Evolutionary conservation across 257 asterid species (phyloP).

Genomic region (Capsicum rhomboideum): DNA sequence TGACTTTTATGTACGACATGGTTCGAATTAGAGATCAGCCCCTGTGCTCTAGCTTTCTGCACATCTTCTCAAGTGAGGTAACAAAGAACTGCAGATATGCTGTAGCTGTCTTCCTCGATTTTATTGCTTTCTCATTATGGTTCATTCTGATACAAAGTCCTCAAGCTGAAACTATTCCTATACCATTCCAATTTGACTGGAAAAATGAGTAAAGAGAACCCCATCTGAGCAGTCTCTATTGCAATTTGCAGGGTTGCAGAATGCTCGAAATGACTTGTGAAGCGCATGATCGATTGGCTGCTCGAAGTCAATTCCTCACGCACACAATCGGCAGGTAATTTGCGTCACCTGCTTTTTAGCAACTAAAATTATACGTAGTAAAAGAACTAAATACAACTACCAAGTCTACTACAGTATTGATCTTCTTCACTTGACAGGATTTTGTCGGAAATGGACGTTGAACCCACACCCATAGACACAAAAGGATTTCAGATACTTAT

Average conservation of each 20-base stretch:
- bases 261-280: conserved; percentile 89
- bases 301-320: conserved; percentile 75
- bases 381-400: background rate
- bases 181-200: background rate
- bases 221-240: background rate
- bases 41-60: conserved; percentile 49
- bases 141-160: no score
- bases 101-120: background rate
- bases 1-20: conserved; percentile 61
- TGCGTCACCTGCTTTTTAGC: background rate
- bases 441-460: conserved; percentile 58
- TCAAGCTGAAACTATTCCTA: background rate
- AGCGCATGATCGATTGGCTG: conserved; percentile 73
- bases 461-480: conserved; percentile 75
- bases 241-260: conserved; percentile 87
- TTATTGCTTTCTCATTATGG: background rate
- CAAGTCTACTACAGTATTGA: background rate
- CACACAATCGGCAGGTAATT: conserved; percentile 77
- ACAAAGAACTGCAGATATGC: background rate
- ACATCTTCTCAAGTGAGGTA: conserved; percentile 72
- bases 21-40: conserved; percentile 55
- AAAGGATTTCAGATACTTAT: conserved; percentile 83
- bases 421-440: conserved; percentile 35
- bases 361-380: no score
- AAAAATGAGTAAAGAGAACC: background rate